Conservation (phyloP, 148 eudicot genomes). For the Spergularia marina region DNA sequence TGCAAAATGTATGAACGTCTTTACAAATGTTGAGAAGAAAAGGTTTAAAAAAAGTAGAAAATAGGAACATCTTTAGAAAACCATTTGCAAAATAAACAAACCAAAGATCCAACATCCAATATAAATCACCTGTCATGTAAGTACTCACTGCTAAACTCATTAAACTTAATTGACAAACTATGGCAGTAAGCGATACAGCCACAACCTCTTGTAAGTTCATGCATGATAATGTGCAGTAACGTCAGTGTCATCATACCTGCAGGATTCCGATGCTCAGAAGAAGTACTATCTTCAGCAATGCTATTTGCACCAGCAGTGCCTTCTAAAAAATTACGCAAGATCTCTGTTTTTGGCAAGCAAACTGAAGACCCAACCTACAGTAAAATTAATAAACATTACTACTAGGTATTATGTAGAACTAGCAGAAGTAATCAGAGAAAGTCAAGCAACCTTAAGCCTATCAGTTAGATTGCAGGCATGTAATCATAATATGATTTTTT, state of each 20-base stretch:
- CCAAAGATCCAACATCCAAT: too few relatives aligned
- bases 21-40: too few relatives aligned
- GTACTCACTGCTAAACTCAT: neutral
- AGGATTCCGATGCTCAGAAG: constrained; percentile 29
- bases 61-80: too few relatives aligned
- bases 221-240: neutral
- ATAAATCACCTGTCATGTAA: neutral
- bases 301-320: constrained; percentile 70
- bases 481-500: neutral
- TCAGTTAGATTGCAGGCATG: neutral
- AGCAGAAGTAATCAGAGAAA: neutral
- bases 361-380: constrained; percentile 60
- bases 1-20: too few relatives aligned
- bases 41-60: too few relatives aligned
- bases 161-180: neutral
- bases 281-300: constrained; percentile 42
- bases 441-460: neutral
- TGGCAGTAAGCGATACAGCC: neutral
- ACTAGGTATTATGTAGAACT: neutral
- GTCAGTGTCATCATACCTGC: constrained; percentile 36
- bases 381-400: constrained; percentile 17
- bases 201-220: neutral
- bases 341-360: constrained; percentile 54
- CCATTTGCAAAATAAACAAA: too few relatives aligned
- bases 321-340: constrained; percentile 55